These are phyloP conservation scores for Mycena venus DNA, from an alignment of 768 basidiomycete species.

Conservation along the genomic window DNA sequence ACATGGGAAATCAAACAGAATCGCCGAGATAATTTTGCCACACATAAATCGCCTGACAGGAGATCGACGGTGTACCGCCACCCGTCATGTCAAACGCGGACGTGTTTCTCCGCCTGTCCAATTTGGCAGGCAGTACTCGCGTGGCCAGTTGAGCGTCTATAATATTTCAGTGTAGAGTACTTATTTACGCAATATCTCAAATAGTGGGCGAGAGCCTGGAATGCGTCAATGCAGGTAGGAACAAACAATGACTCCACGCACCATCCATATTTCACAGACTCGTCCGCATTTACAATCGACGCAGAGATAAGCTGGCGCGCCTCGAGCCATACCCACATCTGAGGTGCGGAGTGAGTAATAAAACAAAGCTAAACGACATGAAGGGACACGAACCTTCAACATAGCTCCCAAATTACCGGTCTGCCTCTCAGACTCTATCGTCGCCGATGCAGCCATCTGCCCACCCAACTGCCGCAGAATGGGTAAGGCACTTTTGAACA, in stretches of 20 bases:
- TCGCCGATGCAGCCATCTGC: constrained; percentile 85
- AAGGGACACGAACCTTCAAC: constrained; percentile 77
- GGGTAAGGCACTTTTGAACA: constrained; percentile 96
- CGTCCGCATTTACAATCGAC: constrained; percentile 85
- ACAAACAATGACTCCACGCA: constrained; percentile 57
- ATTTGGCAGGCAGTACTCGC: too few relatives aligned
- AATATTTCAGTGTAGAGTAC: neutral
- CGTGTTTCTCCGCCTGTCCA: too few relatives aligned
- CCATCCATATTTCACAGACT: constrained; percentile 90
- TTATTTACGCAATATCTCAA: constrained; percentile 35
- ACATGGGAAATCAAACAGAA: too few relatives aligned
- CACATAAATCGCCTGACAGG: too few relatives aligned
- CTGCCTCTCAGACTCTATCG: constrained; percentile 66
- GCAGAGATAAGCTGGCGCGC: constrained; percentile 88
- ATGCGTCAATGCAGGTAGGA: constrained; percentile 28
- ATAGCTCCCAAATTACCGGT: constrained; percentile 85
- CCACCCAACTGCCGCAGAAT: constrained; percentile 92
- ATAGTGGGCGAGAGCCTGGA: constrained; percentile 66
- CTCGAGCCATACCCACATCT: constrained; percentile 96
- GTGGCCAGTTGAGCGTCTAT: too few relatives aligned
- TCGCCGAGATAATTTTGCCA: too few relatives aligned
- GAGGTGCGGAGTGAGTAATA: constrained; percentile 18
- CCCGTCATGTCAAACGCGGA: too few relatives aligned
- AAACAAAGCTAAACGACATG: neutral
- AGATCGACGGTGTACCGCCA: too few relatives aligned